These are phyloP conservation scores for Colletotrichum filicis DNA, from an alignment of 2,329 filamentous ascomycete species.

Conservation along the genomic window DNA sequence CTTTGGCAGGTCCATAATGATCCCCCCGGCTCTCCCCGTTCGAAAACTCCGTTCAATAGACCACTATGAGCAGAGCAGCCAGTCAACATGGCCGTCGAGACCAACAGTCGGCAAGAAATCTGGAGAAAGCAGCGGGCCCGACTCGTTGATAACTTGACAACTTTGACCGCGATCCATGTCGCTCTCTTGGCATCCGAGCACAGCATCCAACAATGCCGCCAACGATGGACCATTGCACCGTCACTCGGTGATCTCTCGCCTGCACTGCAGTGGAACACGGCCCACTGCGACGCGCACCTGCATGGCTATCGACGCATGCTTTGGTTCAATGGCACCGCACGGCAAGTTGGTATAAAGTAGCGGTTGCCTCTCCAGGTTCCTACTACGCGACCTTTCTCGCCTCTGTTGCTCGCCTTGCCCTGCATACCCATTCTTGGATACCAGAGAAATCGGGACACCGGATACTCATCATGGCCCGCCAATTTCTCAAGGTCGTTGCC, in stretches of 20 bases:
- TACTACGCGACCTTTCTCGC: not conserved
- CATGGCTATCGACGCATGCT: not conserved
- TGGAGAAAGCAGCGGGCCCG: not conserved
- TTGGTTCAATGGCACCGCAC: not conserved
- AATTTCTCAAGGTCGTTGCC: constrained; percentile 18
- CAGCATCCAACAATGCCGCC: not conserved
- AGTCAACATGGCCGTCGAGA: constrained; percentile 12
- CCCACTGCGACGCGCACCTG: not conserved
- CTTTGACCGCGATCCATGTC: not conserved
- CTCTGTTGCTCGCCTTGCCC: not conserved
- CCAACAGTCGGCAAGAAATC: not conserved
- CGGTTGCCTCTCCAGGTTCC: not conserved
- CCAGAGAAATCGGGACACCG: not conserved
- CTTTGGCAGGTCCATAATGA: constrained; percentile 26
- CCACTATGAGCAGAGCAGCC: not conserved
- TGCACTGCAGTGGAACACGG: not conserved
- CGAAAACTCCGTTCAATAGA: not conserved
- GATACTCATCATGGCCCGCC: constrained; percentile 26
- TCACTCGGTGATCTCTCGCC: not conserved
- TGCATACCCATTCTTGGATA: not conserved
- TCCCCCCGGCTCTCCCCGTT: not conserved
- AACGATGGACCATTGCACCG: not conserved
- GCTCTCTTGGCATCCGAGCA: constrained; percentile 1
- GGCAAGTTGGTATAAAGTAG: not conserved
- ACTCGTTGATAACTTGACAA: not conserved